Conservation (phyloP, 352 stramenopile genomes). For the Phytophthora sojae region DNA sequence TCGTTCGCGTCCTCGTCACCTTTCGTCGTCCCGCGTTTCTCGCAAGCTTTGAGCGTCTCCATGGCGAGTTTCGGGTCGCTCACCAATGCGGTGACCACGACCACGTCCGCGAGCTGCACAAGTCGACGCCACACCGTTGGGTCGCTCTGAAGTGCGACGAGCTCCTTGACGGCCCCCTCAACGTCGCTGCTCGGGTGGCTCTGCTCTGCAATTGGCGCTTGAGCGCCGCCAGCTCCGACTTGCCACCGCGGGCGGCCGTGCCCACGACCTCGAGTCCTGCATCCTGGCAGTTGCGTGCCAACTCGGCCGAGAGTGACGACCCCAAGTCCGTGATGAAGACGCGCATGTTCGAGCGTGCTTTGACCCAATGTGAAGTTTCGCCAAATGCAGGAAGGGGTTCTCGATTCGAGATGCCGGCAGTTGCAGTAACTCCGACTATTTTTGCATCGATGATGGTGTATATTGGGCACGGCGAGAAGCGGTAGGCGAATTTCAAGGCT, state of each 20-base stretch:
- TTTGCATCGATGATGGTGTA: constrained; percentile 12
- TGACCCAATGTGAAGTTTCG: constrained; percentile 1
- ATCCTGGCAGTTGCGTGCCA: constrained; percentile 65
- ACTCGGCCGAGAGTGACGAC: constrained; percentile 62
- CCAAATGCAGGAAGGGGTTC: neutral
- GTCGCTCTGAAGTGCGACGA: constrained; percentile 59
- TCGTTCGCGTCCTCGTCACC: constrained; percentile 43
- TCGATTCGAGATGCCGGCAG: constrained; percentile 11
- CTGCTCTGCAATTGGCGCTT: constrained; percentile 66
- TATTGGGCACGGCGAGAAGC: constrained; percentile 12
- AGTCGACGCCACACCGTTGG: constrained; percentile 57
- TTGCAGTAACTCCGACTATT: constrained; percentile 30
- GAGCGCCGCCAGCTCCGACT: constrained; percentile 46
- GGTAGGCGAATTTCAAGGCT: neutral
- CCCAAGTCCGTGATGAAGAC: constrained; percentile 81
- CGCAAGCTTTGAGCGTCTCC: constrained; percentile 72
- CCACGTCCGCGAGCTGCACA: constrained; percentile 60
- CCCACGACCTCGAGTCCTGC: constrained; percentile 73
- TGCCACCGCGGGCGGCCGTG: constrained; percentile 45
- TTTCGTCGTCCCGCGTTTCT: constrained; percentile 44
- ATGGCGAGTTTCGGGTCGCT: constrained; percentile 64
- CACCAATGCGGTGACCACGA: constrained; percentile 60
- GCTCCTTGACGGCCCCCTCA: constrained; percentile 52
- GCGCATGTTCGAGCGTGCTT: constrained; percentile 66
- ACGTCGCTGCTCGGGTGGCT: constrained; percentile 67